Evolutionary conservation across 208 protist species (phyloP), one percentile per base, ranked within the genome.

Genomic region (Trichomonas tenax): DNA sequence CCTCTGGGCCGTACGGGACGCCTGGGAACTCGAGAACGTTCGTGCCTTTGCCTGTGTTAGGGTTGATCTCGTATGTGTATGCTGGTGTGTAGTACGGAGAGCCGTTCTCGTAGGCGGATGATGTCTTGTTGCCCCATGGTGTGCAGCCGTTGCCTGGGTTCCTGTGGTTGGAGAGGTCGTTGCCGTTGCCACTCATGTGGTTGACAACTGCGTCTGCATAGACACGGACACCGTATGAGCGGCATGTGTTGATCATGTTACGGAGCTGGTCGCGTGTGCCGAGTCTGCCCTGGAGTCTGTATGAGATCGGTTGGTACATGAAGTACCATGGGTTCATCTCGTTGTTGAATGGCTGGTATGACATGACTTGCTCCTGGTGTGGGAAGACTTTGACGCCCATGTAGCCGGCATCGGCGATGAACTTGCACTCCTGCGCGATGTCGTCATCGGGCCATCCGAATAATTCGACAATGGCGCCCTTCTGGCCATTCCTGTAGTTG

Each of bases 131-230:
- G 34, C n/a, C n/a, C 97, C 97, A 98, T 23, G 40, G 31, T 31
- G 34, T 41, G 63, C 63, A 82, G 17, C 23, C 9, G 9, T 11
- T 31, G 9, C 26, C 26, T 82, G 63, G 63, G 26, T 82, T 82
- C 9, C 9, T n/a, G 34, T 82, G 63, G 8, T 82, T 31, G 17
- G 17, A 31, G 17, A 31, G 23, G 26, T 82, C 63, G 26, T 82
- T 82, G 17, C 97, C 97, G 48, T 26, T 34, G 23, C 97, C 97
- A 93, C 89, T 51, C 97, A 98, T 98, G 95, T 98, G 97, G 46
- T 98, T 98, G 0, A 98, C 34, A 44, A 98, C 97, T 36, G 97
- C 97, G 97, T 98, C 97, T 58, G 96, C 96, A 89, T 98, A 98
- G 8, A 98, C 89, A 63, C 97, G 95, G 1, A 98, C 96, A 36